phyloP scores from a whole-genome alignment of 2,329 filamentous ascomycete species.

The Penicillium sp. region DNA sequence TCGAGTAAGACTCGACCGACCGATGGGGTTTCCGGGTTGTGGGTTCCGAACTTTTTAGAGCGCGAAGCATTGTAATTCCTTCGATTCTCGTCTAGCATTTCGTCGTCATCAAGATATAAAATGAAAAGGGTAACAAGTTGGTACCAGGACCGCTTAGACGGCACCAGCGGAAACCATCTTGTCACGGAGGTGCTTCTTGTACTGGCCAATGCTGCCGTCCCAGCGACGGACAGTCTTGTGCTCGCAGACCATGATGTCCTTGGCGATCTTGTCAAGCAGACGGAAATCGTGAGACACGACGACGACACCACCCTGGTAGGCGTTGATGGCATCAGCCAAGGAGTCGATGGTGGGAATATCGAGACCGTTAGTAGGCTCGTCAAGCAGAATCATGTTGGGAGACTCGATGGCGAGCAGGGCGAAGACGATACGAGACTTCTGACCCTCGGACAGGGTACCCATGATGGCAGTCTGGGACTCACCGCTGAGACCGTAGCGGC shows the following conservation, averaged over 20 bases:
- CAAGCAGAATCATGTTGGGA: slow-evolving; percentile 96
- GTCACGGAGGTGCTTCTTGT: slow-evolving; percentile 98
- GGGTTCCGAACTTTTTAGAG: slow-evolving; percentile 20
- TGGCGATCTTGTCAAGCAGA: slow-evolving; percentile 98
- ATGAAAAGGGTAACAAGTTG: slow-evolving; percentile 16
- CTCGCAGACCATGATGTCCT: slow-evolving; percentile 99
- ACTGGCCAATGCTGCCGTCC: slow-evolving; percentile 85
- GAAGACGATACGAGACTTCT: slow-evolving; percentile 98
- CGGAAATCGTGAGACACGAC: slow-evolving; percentile 99
- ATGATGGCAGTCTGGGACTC: slow-evolving; percentile 95
- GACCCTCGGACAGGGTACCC: slow-evolving; percentile 95
- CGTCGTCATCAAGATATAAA: slow-evolving; percentile 31
- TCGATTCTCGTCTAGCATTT: slow-evolving; percentile 36
- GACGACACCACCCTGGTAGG: slow-evolving; percentile 92
- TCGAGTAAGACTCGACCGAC: background rate
- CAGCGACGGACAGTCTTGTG: slow-evolving; percentile 90
- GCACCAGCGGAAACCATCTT: slow-evolving; percentile 93
- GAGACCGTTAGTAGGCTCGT: slow-evolving; percentile 98
- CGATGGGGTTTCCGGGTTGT: slow-evolving; percentile 1
- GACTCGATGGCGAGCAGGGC: slow-evolving; percentile 91
- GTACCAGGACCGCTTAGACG: slow-evolving; percentile 59
- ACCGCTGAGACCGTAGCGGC: slow-evolving; percentile 88
- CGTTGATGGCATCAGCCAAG: slow-evolving; percentile 95
- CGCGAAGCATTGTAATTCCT: slow-evolving; percentile 23
- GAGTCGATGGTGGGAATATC: slow-evolving; percentile 99